Conservation (phyloP, 75 land plant genomes). For the Picea glauca region DNA sequence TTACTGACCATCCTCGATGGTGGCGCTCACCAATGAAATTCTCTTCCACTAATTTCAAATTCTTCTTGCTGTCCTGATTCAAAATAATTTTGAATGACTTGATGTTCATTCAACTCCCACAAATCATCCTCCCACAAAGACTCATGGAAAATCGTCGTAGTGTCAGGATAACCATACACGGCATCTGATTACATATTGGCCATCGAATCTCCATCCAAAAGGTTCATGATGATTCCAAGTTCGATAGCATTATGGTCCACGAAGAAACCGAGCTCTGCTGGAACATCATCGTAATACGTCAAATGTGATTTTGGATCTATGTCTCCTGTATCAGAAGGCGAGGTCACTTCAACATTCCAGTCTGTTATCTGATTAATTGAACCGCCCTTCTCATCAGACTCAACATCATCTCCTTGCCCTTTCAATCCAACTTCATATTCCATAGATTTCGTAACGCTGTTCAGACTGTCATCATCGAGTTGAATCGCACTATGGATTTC, state of each 20-base stretch:
- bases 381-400: background rate
- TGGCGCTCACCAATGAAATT: no score
- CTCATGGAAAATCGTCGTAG: background rate
- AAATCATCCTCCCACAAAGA: slow-evolving; percentile 8
- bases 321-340: background rate
- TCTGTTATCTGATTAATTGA: background rate
- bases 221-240: no score
- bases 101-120: background rate
- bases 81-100: background rate
- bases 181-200: background rate
- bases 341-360: background rate
- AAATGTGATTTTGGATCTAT: background rate
- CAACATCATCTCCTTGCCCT: background rate
- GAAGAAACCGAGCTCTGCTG: background rate
- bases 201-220: background rate
- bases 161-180: background rate
- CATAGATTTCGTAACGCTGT: background rate
- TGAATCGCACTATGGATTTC: no score
- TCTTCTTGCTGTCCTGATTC: background rate
- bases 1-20: no score
- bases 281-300: background rate
- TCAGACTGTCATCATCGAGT: no score
- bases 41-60: no score
- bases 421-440: background rate
- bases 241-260: background rate